Evolutionary conservation across 192 early-diverging fungal species (phyloP), one percentile per base, ranked within the genome.

Genomic region (Dissophora ornata): DNA sequence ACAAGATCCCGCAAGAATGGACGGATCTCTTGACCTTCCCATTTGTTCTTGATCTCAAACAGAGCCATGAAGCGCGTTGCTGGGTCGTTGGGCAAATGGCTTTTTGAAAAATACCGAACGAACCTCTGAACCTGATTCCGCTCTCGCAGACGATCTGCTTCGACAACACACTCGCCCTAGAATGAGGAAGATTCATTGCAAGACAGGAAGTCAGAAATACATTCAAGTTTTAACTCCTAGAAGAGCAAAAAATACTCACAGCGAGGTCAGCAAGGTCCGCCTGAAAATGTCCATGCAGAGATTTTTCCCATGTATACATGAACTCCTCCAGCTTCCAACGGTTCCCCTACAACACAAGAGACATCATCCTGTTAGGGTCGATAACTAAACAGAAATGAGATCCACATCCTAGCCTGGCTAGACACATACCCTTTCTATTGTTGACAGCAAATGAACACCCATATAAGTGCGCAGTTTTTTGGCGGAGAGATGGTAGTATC

Each of bases 1-100:
- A 82, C 85, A n/a, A 86, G 34, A 36, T 86, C 82, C 2, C 71
- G 45, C 41, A 86, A 46, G 46, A 79, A 86, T 2, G 82, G 82
- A 2, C 64, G 47, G 21, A 86, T 82, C 21, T 86, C 85, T 13
- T 75, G 80, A 4, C 53, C 68, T 24, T 67, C 62, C 85, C 85
- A 86, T 28, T 81, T 70, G 6, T 33, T 41, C 28, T 84, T 82
- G 54, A 77, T 67, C 12, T 77, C 57, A 32, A 86, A 86, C 0
- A 86, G 54, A 0, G 69, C 61, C 10, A 75, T 62, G 55, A 86
- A 86, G 0, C 85, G 74, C 7, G 58, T 47, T 1, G 81, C 75
- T 0, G 83, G 77, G 24, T 84, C 75, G 13, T 53, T 58, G n/a
- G 85, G 78, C 2, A 86, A 57, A n/a, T 79, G 69, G 1, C 33